A percentile compares a stretch with the other conserved stretches of the same genome.
phyloP scores from a whole-genome alignment of 2,329 filamentous ascomycete genomes.

The Colletotrichum sp. region DNA sequence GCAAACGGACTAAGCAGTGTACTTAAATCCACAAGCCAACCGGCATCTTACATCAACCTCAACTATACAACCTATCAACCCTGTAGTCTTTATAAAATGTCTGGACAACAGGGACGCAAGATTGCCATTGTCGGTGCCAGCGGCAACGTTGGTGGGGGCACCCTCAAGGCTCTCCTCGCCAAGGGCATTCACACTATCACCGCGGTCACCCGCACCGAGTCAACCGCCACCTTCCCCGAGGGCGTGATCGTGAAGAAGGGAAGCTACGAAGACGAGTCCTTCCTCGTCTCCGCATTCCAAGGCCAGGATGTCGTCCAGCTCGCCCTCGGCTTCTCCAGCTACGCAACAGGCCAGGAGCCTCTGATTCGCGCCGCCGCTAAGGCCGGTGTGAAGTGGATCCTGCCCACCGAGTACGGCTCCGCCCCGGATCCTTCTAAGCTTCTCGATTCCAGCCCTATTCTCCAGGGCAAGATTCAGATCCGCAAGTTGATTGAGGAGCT shows the following conservation, averaged over 20 bases:
- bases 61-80: not conserved
- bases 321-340: constrained; percentile 6
- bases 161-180: constrained; percentile 42
- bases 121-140: constrained; percentile 35
- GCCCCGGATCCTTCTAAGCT: constrained; percentile 33
- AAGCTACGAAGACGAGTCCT: constrained; percentile 50
- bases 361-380: constrained; percentile 59
- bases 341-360: constrained; percentile 45
- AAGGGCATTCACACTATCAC: constrained; percentile 54
- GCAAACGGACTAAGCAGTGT: not conserved
- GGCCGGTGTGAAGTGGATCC: constrained; percentile 58
- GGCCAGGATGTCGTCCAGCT: constrained; percentile 39
- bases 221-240: constrained; percentile 42
- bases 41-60: not conserved
- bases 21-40: not conserved
- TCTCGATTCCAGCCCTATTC: constrained; percentile 21
- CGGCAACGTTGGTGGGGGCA: constrained; percentile 42
- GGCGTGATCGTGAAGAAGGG: constrained; percentile 42
- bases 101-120: constrained; percentile 24
- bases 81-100: not conserved
- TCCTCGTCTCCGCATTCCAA: constrained; percentile 30
- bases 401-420: constrained; percentile 55
- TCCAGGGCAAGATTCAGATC: constrained; percentile 29
- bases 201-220: constrained; percentile 51
- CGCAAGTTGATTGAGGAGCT: constrained; percentile 33